Conservation (phyloP, 148 eudicot species). For the Silene uniflora region DNA sequence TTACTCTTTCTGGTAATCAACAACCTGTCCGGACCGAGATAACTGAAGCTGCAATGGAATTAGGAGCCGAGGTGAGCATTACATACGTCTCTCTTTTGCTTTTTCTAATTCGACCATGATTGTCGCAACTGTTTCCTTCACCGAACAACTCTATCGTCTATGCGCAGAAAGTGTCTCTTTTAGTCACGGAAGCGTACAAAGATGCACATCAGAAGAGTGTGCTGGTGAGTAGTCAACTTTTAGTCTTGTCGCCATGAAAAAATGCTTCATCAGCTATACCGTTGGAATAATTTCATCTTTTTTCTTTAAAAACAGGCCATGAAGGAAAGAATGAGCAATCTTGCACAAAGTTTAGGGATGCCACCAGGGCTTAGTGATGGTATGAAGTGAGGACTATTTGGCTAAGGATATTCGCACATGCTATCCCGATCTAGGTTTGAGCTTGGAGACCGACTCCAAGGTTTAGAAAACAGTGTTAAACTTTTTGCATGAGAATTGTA, state of each 20-base stretch:
- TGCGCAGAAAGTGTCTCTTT: conserved; percentile 72
- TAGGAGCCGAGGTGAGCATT: conserved; percentile 72
- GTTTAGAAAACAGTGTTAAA: conserved; percentile 1
- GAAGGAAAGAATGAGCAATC: conserved; percentile 83
- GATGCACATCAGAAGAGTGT: conserved; percentile 97
- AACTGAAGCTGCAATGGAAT: conserved; percentile 92
- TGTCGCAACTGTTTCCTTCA: background rate
- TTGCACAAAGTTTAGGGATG: conserved; percentile 86
- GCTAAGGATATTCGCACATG: background rate
- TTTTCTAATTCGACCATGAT: background rate
- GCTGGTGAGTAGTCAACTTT: conserved; percentile 42
- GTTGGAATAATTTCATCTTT: background rate
- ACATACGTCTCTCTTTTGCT: background rate
- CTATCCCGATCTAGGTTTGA: background rate
- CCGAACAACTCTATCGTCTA: conserved; percentile 1
- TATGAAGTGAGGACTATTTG: conserved; percentile 31
- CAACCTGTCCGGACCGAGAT: conserved; percentile 92
- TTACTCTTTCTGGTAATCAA: conserved; percentile 93
- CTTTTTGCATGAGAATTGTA: conserved; percentile 21
- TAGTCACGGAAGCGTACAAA: conserved; percentile 87
- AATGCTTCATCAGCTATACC: background rate
- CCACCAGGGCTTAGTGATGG: conserved; percentile 70
- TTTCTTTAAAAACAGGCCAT: conserved; percentile 46
- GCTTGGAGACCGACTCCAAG: conserved; percentile 4
- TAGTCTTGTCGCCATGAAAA: background rate